Percentiles rank a stretch among this genome's conserved stretches.
phyloP scores from a whole-genome alignment of 129 eudicot species.

The Kitagawia praeruptora region DNA sequence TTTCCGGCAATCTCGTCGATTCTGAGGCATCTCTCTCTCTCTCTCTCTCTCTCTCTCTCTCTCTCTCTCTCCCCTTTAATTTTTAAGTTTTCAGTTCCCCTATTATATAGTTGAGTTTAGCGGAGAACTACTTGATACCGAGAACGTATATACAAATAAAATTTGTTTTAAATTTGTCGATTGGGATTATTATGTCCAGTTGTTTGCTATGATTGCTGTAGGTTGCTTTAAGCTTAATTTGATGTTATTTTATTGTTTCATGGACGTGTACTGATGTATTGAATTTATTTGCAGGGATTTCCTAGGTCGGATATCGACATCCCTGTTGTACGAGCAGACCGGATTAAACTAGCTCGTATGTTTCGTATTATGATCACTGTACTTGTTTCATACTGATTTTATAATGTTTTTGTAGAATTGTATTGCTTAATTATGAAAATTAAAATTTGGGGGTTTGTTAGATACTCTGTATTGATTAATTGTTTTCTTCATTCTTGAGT shows the following conservation, averaged over 20 bases:
- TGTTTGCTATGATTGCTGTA: neutral
- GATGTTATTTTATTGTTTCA: neutral
- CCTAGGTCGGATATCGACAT: conserved; percentile 89
- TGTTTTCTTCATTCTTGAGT: neutral
- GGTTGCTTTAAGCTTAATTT: neutral
- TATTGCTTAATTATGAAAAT: neutral
- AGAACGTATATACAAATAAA: no score
- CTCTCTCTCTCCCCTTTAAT: neutral
- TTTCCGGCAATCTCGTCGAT: conserved; percentile 88
- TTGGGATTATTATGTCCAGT: no score
- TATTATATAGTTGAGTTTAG: neutral
- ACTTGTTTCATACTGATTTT: conserved; percentile 4
- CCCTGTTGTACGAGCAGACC: conserved; percentile 65
- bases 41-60: neutral
- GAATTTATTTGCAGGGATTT: conserved; percentile 62
- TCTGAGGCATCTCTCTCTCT: conserved; percentile 44
- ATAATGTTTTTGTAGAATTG: neutral
- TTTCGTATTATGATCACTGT: neutral
- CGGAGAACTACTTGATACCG: neutral
- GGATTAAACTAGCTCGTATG: conserved; percentile 74
- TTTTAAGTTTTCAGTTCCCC: neutral
- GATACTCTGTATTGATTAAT: neutral
- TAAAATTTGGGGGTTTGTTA: neutral
- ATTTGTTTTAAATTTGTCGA: no score
- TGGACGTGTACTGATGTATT: neutral